Conservation (phyloP, 345 rosid species). For the Eucalyptus melliodora region DNA sequence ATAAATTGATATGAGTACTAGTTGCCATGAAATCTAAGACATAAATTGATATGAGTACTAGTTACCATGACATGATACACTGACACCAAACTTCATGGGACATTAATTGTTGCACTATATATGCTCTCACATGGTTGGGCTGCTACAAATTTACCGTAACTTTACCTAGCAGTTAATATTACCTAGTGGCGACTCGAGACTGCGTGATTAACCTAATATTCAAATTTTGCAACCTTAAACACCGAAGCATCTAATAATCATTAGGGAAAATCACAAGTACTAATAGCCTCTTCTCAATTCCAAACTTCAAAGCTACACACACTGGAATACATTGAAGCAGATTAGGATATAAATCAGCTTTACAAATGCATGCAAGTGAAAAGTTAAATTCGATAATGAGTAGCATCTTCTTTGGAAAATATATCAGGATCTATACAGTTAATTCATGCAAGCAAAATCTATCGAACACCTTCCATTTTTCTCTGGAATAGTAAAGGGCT, state of each 20-base stretch:
- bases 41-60: background rate
- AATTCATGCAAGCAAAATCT: background rate
- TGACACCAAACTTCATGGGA: background rate
- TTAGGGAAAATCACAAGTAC: background rate
- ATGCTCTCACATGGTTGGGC: background rate
- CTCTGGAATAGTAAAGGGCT: background rate
- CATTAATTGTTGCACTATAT: background rate
- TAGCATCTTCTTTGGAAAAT: background rate
- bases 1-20: background rate
- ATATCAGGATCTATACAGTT: background rate
- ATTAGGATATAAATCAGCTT: background rate
- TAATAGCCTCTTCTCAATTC: background rate
- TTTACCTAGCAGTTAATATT: background rate
- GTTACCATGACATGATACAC: fast-evolving
- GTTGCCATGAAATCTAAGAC: background rate
- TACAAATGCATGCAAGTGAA: background rate
- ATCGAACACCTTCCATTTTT: background rate
- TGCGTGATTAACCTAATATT: background rate
- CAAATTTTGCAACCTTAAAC: background rate
- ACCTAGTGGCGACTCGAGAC: background rate
- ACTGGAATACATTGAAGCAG: background rate
- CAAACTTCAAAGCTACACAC: background rate
- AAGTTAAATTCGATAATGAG: background rate
- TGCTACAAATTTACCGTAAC: background rate
- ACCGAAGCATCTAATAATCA: background rate